These are phyloP conservation scores for Barnettozyma sp. DNA, from an alignment of 805 yeast species.

Conservation along the genomic window DNA sequence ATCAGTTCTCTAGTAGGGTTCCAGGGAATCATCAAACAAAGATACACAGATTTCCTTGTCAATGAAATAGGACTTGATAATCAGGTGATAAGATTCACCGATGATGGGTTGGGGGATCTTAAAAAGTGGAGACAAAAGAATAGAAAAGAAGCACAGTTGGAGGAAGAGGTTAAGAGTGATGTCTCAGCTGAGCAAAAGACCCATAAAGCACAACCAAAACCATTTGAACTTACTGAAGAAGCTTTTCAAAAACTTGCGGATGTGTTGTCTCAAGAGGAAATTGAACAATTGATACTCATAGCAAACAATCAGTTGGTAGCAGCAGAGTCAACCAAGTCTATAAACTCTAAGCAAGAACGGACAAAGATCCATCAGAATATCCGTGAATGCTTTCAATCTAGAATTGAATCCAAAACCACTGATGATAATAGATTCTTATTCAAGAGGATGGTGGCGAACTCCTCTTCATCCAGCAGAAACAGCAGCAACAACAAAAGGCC, in stretches of 20 bases:
- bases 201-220: constrained; percentile 2
- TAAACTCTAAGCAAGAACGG: constrained; percentile 65
- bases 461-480: constrained; percentile 25
- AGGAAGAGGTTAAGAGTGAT: constrained; percentile 6
- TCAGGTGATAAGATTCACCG: constrained; percentile 65
- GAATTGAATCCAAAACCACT: constrained; percentile 75
- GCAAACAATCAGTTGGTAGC: constrained; percentile 36
- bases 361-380: constrained; percentile 73
- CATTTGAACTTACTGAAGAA: constrained; percentile 39
- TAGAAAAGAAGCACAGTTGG: constrained; percentile 17
- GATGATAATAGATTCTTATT: constrained; percentile 58
- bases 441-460: constrained; percentile 42
- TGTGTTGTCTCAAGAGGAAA: constrained; percentile 52
- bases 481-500: constrained; percentile 32
- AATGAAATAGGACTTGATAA: constrained; percentile 74
- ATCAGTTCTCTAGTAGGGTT: constrained; percentile 58
- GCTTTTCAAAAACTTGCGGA: constrained; percentile 42
- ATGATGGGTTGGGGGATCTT: constrained; percentile 57
- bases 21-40: constrained; percentile 71
- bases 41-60: constrained; percentile 91
- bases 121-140: constrained; percentile 36
- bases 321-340: constrained; percentile 49
- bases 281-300: constrained; percentile 6
- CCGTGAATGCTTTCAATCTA: constrained; percentile 65
- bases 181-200: constrained; percentile 1